Conservation (phyloP, 1,139 yeast genomes). For the Geotrichum cucujoidarum region DNA sequence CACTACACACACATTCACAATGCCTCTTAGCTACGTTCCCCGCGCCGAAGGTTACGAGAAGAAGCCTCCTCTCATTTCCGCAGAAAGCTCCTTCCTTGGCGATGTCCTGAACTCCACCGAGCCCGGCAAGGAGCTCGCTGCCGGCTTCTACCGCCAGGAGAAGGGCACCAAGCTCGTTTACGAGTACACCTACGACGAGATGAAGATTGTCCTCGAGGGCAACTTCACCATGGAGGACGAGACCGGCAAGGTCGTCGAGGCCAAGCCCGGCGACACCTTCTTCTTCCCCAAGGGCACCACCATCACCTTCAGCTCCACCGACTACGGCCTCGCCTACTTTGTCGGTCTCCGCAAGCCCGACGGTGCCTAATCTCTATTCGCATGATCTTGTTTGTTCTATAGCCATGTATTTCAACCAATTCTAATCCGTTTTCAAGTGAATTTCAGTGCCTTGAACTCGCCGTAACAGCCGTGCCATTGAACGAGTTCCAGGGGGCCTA, state of each 20-base stretch:
- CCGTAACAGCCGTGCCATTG: no score
- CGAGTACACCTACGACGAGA: conserved; percentile 62
- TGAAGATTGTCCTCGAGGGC: conserved; percentile 65
- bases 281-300: conserved; percentile 63
- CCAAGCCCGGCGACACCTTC: conserved; percentile 61
- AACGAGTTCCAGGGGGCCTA: no score
- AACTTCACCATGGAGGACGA: conserved; percentile 59
- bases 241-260: conserved; percentile 53
- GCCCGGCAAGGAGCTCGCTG: conserved; percentile 52
- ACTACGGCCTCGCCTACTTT: conserved; percentile 62
- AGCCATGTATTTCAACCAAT: no score
- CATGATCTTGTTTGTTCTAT: not conserved
- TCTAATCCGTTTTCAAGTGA: no score
- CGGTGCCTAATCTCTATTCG: conserved; percentile 26
- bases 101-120: conserved; percentile 58
- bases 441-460: no score
- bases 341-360: conserved; percentile 55
- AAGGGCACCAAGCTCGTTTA: conserved; percentile 62
- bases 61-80: conserved; percentile 54
- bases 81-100: conserved; percentile 62
- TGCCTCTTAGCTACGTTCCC: conserved; percentile 53
- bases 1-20: conserved; percentile 31
- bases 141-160: conserved; percentile 67
- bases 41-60: conserved; percentile 48
- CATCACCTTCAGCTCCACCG: conserved; percentile 61